Base-by-base conservation (phyloP, 768 basidiomycete species). In the Dacryopinax spathularia region DNA sequence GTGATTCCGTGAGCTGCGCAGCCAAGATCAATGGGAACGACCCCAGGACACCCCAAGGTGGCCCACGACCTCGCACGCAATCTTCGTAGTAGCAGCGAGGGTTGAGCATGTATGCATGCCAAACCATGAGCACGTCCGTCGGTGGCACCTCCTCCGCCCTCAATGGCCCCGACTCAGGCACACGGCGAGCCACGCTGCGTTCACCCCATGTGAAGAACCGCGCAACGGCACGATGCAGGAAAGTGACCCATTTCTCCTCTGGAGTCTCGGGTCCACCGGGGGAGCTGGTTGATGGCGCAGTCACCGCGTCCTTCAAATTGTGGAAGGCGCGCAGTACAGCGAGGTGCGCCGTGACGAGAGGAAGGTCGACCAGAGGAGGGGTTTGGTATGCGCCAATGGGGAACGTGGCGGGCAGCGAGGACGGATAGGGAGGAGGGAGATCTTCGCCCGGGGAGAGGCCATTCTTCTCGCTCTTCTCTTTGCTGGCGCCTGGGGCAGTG, bases 101-200 rank as follows among this genome's bases (percentile, higher is more conserved):
- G 29, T 56, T 56, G 48, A 68, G 62, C 56, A 68, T 37, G 62
- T 68, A 68, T 2, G 63, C 64, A 35, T 68, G 67, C 67, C 67
- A 68, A 20, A 68, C 67, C 67, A 68, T 68, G 20, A 65, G 31
- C 2, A 68, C 64, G 59, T 68, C 67, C 22, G 66, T 43, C n/a
- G 65, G 43, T 12, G 61, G 67, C 16, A 62, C 37, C 25, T 22
- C 34, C 27, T 7, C 29, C 33, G 36, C 64, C 6, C 6, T 56
- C 13, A 56, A 5, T 6, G 48, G 48, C 5, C 29, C 25, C 5
- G 6, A 3, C 25, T 56, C 48, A 3, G 48, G 48, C 15, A 20
- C 35, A 37, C 41, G 29, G 33, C 31, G 16, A 9, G 20, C 22
- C 12, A 43, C 33, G 37, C 36, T 37, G 16, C 65, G 31, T 10